Evolutionary conservation across 139 green algal genomes (phyloP).

Genomic region (Micractinium sp.): DNA sequence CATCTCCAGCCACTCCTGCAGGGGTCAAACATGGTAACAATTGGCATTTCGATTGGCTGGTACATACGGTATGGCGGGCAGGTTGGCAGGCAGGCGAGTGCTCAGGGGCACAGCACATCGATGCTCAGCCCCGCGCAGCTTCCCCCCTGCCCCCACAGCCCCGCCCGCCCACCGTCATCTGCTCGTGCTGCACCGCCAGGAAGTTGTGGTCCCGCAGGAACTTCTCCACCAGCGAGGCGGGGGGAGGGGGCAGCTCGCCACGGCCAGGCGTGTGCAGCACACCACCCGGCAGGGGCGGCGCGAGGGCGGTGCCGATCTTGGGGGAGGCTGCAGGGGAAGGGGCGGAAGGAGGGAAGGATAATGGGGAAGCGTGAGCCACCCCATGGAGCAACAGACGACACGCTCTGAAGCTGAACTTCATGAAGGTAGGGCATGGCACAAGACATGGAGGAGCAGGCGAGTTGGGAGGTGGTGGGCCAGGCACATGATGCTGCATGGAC

Average conservation of each 20-base stretch:
- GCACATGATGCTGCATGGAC: too few species aligned
- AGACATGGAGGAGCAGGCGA: background rate
- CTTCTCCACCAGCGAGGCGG: conserved; percentile 31
- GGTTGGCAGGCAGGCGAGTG: background rate
- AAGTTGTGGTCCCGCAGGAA: conserved; percentile 39
- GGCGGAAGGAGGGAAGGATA: background rate
- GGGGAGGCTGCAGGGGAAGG: conserved; percentile 5
- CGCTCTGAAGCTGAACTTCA: background rate
- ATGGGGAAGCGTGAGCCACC: background rate
- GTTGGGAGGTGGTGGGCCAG: background rate
- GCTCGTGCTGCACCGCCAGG: conserved; percentile 40
- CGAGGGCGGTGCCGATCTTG: background rate
- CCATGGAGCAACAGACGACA: background rate
- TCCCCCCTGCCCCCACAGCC: background rate
- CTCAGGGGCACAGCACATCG: too few species aligned
- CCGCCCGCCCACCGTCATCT: conserved; percentile 35
- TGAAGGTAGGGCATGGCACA: background rate
- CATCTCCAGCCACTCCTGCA: conserved; percentile 46
- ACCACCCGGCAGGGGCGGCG: background rate
- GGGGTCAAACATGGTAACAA: background rate
- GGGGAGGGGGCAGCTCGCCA: conserved; percentile 37
- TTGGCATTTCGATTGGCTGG: background rate
- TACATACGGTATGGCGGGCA: background rate
- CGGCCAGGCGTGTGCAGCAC: background rate
- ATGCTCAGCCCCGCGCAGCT: too few species aligned